Evolutionary conservation across 768 basidiomycete genomes (phyloP), one percentile per base, ranked within the genome.

Genomic region (Pulveroboletus sp.): DNA sequence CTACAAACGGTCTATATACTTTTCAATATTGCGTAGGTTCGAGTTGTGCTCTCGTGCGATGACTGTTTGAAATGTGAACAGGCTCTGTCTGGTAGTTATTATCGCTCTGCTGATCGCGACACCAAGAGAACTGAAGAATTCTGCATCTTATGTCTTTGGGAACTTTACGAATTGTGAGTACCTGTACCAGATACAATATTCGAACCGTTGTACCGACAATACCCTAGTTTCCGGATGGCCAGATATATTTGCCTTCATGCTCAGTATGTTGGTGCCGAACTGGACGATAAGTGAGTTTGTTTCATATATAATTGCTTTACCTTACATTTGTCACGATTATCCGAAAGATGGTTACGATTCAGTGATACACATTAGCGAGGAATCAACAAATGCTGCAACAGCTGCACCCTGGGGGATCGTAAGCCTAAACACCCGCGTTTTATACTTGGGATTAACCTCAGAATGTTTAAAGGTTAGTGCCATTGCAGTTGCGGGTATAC

Each of bases 101-200:
- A 75, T 91, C 43, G 83, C 76, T 3, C 69, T 89, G 0, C 86
- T 85, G 2, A 77, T 72, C 14, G 76, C 80, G 2, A 82, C 84
- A 1, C 82, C 83, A 2, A 64, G 63, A n/a, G 77, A 80, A 25
- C 74, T 81, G 44, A 77, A 65, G 55, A 89, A 87, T 60, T 71
- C 69, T 3, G 75, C 82, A 1, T 72, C 73, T 6, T 84, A 78
- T 49, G 85, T 82, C 0, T 74, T 89, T 21, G 76, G 79, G 14
- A 72, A 80, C 42, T 84, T 84, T 46, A 68, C 71, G 27, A 85
- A 85, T 52, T 57, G 83, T 82, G 41, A 42, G 73, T 17, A 37
- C 8, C 32, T 6, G 21, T 23, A 49, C n/a, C n/a, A n/a, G n/a
- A n/a, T n/a, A n/a, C n/a, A n/a, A n/a, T n/a, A 19, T 9, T 25